Evolutionary conservation across 2,329 filamentous ascomycete genomes (phyloP).

Genomic region (Beauveria brongniartii): DNA sequence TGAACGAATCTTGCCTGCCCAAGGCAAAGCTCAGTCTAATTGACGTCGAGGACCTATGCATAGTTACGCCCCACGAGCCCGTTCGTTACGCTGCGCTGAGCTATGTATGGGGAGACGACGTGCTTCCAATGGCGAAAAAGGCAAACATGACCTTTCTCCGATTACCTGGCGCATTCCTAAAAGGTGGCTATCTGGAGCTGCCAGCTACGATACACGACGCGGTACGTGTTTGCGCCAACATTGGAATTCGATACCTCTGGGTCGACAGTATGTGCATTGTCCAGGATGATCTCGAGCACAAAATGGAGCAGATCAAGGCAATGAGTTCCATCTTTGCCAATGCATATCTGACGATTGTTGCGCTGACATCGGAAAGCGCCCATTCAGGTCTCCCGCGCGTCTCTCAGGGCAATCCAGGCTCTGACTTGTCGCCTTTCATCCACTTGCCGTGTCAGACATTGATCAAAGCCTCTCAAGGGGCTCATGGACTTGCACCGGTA

Average conservation of each 20-base stretch:
- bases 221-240: constrained; percentile 4
- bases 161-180: not conserved
- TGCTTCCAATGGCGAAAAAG: not conserved
- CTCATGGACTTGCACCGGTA: not conserved
- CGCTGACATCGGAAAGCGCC: constrained; percentile 1
- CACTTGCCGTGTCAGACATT: constrained; percentile 1
- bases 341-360: constrained; percentile 6
- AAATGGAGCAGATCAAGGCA: constrained; percentile 9
- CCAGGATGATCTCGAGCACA: constrained; percentile 5
- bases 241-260: constrained; percentile 12
- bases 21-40: constrained; percentile 5
- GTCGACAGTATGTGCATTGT: constrained; percentile 13
- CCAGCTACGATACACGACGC: constrained; percentile 9
- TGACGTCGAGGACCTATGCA: constrained; percentile 9
- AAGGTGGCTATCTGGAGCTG: constrained; percentile 1
- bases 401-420: not conserved
- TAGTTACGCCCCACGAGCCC: constrained; percentile 2
- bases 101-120: constrained; percentile 7
- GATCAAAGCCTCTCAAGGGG: constrained; percentile 1
- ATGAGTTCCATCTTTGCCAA: constrained; percentile 10
- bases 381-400: not conserved
- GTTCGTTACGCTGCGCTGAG: constrained; percentile 11
- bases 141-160: not conserved
- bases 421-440: not conserved
- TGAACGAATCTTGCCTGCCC: not conserved